A percentile compares a stretch with the other conserved stretches of the same genome.
Evolutionary conservation across 2,329 filamentous ascomycete species (phyloP).

Genomic region (Ceratocystis eucalypticola): DNA sequence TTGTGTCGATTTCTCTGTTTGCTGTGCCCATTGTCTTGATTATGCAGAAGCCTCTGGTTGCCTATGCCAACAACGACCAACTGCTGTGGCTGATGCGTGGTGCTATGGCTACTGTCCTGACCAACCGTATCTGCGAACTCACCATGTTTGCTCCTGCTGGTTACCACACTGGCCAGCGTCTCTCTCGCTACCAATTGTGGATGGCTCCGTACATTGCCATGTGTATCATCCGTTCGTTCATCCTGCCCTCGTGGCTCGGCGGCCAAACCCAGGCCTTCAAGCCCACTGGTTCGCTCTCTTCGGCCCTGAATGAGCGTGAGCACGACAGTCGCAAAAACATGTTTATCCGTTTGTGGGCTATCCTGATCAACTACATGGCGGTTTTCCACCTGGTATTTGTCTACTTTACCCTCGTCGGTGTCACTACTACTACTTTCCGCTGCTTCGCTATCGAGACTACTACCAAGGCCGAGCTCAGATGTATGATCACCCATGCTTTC

Average conservation of each 20-base stretch:
- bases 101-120: conserved; percentile 38
- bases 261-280: conserved; percentile 46
- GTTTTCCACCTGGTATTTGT: conserved; percentile 42
- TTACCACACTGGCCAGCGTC: conserved; percentile 45
- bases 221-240: conserved; percentile 43
- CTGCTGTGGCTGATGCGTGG: conserved; percentile 45
- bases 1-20: conserved; percentile 41
- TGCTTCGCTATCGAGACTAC: conserved; percentile 32
- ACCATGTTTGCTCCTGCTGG: conserved; percentile 46
- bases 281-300: conserved; percentile 44
- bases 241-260: conserved; percentile 46
- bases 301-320: conserved; percentile 45
- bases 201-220: conserved; percentile 49
- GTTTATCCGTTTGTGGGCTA: conserved; percentile 38
- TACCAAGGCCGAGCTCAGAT: conserved; percentile 33
- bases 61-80: conserved; percentile 39
- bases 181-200: conserved; percentile 44
- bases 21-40: conserved; percentile 46
- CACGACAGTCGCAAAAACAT: conserved; percentile 38
- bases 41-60: conserved; percentile 43
- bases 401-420: conserved; percentile 38
- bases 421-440: conserved; percentile 38
- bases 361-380: conserved; percentile 43
- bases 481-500: conserved; percentile 45
- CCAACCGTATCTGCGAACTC: conserved; percentile 43